Conservation (phyloP, 2,329 filamentous ascomycete species). For the Grosmannia clavigera region DNA sequence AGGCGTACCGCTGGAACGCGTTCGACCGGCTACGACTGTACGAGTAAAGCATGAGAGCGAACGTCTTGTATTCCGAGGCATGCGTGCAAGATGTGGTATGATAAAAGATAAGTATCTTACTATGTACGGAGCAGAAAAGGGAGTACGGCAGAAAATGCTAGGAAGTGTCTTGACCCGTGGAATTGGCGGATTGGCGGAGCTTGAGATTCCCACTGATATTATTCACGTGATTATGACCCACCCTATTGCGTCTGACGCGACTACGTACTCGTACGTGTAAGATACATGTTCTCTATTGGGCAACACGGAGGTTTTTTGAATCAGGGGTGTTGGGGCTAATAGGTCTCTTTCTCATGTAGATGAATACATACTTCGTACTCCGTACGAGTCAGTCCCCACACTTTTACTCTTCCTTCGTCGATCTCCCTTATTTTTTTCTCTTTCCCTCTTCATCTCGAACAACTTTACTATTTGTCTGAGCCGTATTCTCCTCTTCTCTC, state of each 20-base stretch:
- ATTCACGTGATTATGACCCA: background rate
- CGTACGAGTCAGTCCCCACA: background rate
- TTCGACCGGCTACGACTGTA: background rate
- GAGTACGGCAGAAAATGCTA: background rate
- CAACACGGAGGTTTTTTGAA: background rate
- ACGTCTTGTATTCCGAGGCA: background rate
- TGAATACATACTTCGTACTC: background rate
- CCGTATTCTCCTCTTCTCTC: background rate
- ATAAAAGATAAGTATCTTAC: background rate
- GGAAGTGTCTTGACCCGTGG: background rate
- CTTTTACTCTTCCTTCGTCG: background rate
- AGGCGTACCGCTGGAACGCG: background rate
- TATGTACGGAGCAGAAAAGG: background rate
- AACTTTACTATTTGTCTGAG: background rate
- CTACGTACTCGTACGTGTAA: background rate
- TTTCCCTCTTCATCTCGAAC: background rate
- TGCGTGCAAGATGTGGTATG: background rate
- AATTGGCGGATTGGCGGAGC: background rate
- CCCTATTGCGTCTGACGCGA: background rate
- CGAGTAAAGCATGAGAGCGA: background rate
- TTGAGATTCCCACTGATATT: background rate
- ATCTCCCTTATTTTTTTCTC: background rate
- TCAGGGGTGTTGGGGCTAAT: background rate
- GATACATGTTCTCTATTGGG: background rate
- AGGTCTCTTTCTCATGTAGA: background rate